phyloP scores from a whole-genome alignment of 192 early-diverging fungal species.

The Backusella parvicylindrica region DNA sequence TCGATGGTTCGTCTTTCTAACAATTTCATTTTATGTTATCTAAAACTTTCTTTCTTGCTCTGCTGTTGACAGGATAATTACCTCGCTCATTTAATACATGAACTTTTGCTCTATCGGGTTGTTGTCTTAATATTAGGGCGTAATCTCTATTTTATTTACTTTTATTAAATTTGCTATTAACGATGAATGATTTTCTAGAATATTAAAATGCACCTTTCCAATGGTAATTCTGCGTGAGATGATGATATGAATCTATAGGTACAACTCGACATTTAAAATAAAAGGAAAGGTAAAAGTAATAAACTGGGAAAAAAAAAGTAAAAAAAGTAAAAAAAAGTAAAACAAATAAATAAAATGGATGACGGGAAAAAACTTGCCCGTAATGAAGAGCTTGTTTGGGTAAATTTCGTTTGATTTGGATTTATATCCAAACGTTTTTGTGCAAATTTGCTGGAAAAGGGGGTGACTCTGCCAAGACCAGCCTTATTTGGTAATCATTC shows the following conservation, averaged over 20 bases:
- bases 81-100: conserved; percentile 23
- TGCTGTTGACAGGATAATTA: neutral
- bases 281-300: neutral
- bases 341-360: neutral
- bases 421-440: conserved; percentile 1
- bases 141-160: conserved; percentile 4
- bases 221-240: neutral
- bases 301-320: neutral
- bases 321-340: conserved; percentile 2
- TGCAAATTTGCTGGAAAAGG: conserved; percentile 8
- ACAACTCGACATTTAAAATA: conserved; percentile 13
- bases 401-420: conserved; percentile 15
- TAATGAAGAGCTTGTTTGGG: neutral
- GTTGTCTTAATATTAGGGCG: conserved; percentile 23
- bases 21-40: neutral
- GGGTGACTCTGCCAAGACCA: neutral
- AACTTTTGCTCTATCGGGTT: conserved; percentile 26
- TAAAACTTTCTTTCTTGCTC: neutral
- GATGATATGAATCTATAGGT: conserved; percentile 8
- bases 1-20: conserved; percentile 31
- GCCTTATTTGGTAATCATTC: neutral
- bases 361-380: conserved; percentile 10
- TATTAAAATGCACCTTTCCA: neutral
- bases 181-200: neutral
- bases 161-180: neutral